Percentiles rank a stretch among this genome's conserved stretches.
Evolutionary conservation across 495 filamentous ascomycete species (phyloP).

Genomic region (Paragyromitra xinjiangensis): DNA sequence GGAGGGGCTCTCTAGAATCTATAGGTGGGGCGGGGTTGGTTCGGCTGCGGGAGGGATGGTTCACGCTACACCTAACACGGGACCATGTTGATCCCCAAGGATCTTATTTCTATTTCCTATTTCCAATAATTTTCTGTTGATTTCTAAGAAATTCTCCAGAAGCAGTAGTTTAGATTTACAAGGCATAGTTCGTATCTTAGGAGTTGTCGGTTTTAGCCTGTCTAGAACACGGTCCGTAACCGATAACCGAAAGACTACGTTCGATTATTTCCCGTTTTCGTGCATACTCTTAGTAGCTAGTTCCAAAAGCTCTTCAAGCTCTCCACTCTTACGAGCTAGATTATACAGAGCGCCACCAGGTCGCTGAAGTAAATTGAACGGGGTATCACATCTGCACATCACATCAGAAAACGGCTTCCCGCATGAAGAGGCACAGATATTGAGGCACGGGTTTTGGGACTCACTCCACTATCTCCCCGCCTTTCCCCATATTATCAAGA

Average conservation of each 20-base stretch:
- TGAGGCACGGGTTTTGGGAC: not conserved
- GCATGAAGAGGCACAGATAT: slow-evolving; percentile 24
- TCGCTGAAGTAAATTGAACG: slow-evolving; percentile 47
- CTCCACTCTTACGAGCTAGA: slow-evolving; percentile 48
- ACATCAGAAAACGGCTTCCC: slow-evolving; percentile 27
- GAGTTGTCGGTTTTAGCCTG: slow-evolving; percentile 25
- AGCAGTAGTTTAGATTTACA: slow-evolving; percentile 14
- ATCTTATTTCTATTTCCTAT: slow-evolving; percentile 30
- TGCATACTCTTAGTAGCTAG: slow-evolving; percentile 46
- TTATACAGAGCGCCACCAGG: slow-evolving; percentile 29
- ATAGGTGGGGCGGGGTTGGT: slow-evolving; percentile 42
- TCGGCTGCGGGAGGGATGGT: slow-evolving; percentile 34
- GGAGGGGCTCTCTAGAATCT: slow-evolving; percentile 31
- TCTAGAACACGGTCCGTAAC: slow-evolving; percentile 25
- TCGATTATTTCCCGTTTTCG: slow-evolving; percentile 27
- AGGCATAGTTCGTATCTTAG: not conserved
- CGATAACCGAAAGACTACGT: slow-evolving; percentile 21
- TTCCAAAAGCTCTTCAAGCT: slow-evolving; percentile 57
- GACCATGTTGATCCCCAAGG: slow-evolving; percentile 18
- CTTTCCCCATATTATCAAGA: slow-evolving; percentile 50
- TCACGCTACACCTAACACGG: slow-evolving; percentile 27
- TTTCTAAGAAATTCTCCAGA: slow-evolving; percentile 24
- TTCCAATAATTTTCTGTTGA: slow-evolving; percentile 22
- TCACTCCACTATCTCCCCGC: slow-evolving; percentile 54
- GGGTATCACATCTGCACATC: slow-evolving; percentile 46